Conservation (phyloP, 495 filamentous ascomycete genomes). For the Lasiosphaeria miniovina region DNA sequence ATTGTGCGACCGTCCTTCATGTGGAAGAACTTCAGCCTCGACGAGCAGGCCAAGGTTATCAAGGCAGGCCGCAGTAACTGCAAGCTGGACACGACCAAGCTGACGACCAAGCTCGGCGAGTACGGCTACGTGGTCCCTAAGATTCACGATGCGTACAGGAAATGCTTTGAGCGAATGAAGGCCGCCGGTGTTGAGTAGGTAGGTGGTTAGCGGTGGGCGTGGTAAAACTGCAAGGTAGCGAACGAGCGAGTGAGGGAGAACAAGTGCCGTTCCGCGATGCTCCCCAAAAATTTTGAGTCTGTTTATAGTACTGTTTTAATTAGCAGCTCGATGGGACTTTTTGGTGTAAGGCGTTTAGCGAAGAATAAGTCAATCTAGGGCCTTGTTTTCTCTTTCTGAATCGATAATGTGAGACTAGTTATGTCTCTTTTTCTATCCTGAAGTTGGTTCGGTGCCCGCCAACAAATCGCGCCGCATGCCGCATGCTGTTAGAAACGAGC, state of each 20-base stretch:
- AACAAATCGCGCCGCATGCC: no score
- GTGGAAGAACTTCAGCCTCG: constrained; percentile 65
- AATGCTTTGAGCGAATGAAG: constrained; percentile 65
- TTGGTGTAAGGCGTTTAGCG: not conserved
- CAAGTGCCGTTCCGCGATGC: no score
- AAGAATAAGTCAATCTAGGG: not conserved
- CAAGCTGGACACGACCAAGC: constrained; percentile 59
- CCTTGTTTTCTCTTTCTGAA: no score
- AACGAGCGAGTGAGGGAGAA: no score
- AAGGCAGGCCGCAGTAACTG: constrained; percentile 65
- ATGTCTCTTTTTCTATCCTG: no score
- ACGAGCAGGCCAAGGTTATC: constrained; percentile 64
- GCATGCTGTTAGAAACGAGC: no score
- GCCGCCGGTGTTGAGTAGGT: constrained; percentile 48
- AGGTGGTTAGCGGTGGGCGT: not conserved
- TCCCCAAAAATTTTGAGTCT: not conserved
- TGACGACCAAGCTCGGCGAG: constrained; percentile 57
- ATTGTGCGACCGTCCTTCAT: constrained; percentile 58
- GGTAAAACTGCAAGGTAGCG: no score
- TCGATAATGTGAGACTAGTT: no score
- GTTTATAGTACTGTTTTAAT: not conserved
- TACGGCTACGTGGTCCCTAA: constrained; percentile 58
- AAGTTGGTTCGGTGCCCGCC: no score
- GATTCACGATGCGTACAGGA: constrained; percentile 58
- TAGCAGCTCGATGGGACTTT: not conserved